Evolutionary conservation across 768 basidiomycete genomes (phyloP), one percentile per base, ranked within the genome.

Genomic region (Russula sp.): DNA sequence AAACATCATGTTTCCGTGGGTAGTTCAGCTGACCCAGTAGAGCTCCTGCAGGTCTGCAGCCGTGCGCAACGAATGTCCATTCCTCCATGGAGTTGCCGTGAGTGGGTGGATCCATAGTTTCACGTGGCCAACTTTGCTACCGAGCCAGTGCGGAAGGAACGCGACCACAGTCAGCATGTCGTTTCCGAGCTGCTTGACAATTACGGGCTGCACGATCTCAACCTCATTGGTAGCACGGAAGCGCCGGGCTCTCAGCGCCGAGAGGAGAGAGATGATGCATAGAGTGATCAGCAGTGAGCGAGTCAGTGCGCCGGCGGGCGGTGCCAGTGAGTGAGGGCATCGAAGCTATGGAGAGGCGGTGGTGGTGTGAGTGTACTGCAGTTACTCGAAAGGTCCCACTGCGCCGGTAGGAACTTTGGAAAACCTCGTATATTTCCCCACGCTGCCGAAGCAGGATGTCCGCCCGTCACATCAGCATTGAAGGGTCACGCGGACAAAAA

Each of bases 341-440:
- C 13, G 92, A 92, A 10, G 89, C 84, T 77, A 89, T 82, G 14
- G 91, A 89, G 71, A 87, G 77, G 42, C 90, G 84, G 59, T 88
- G 86, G 61, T 89, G 84, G 64, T 88, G 85, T 18, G 82, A 76
- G 77, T 83, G 66, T 6, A 85, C 73, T 94, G 91, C 32, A 93
- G 93, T 62, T 90, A 66, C 89, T 90, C 5, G 89, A 94, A 71
- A 96, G 97, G 73, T 95, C 94, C 94, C 94, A 98, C 91, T 94
- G 67, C 5, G 40, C 39, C 18, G 60, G 27, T 18, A n/a, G 45
- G 31, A 22, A 18, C 27, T 9, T n/a, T 27, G 37, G 39, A 31
- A 55, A 20, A 73, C 27, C 27, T 27, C 27, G 27, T 97, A 70
- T 99, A 97, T 73, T 98, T 95, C 18, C 94, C 97, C 3, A 98